Percentiles rank a stretch among this genome's conserved stretches.
Evolutionary conservation across 768 basidiomycete genomes (phyloP).

Genomic region (Ramaria sp.): DNA sequence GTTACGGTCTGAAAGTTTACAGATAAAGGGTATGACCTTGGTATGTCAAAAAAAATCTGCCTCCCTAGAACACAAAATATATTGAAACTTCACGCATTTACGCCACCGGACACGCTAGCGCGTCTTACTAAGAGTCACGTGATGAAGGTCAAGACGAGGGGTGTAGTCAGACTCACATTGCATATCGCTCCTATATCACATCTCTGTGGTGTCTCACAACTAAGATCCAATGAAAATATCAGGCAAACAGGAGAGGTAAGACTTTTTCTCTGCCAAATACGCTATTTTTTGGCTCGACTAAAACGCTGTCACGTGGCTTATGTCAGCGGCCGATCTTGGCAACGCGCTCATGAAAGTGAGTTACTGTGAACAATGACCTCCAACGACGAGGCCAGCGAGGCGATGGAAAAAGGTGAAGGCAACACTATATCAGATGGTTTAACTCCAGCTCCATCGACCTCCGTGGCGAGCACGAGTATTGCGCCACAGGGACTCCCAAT

Average conservation of each 20-base stretch:
- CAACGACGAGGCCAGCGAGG: not conserved
- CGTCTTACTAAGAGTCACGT: not conserved
- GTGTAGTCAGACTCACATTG: too few relatives aligned
- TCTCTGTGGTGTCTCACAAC: too few relatives aligned
- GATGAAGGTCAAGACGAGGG: not conserved
- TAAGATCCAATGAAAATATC: too few relatives aligned
- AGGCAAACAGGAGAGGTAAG: too few relatives aligned
- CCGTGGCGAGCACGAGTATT: not conserved
- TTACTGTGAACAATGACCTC: not conserved
- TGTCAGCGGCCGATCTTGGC: not conserved
- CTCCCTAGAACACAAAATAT: too few relatives aligned
- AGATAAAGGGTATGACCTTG: too few relatives aligned
- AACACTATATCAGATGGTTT: not conserved
- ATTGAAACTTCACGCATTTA: too few relatives aligned
- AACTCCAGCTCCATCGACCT: not conserved
- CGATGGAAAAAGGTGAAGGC: not conserved
- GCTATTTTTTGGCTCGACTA: not conserved
- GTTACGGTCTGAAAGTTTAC: too few relatives aligned
- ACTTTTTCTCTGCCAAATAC: not conserved
- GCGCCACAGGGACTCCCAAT: not conserved
- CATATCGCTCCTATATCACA: too few relatives aligned
- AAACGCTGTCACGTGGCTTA: constrained; percentile 1
- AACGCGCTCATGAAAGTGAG: not conserved
- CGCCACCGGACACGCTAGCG: too few relatives aligned
- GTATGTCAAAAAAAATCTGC: too few relatives aligned